phyloP scores from a whole-genome alignment of 2,329 filamentous ascomycete species.

The Cercospora nicotianae region DNA sequence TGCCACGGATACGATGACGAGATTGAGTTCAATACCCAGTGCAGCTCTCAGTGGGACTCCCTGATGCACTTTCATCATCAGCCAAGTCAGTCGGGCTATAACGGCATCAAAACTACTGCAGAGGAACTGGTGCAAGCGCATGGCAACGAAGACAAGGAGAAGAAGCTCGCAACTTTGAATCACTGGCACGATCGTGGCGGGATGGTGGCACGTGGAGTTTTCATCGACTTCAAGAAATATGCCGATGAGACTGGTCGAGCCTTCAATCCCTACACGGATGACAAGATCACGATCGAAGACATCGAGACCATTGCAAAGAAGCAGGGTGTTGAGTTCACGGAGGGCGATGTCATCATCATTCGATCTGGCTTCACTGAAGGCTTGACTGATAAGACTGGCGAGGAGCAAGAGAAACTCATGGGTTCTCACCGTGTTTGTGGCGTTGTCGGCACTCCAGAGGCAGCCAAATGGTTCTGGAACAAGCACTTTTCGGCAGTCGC shows the following conservation, averaged over 20 bases:
- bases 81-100: constrained; percentile 51
- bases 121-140: constrained; percentile 33
- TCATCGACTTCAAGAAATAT: constrained; percentile 61
- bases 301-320: constrained; percentile 49
- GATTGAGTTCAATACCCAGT: constrained; percentile 50
- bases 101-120: constrained; percentile 45
- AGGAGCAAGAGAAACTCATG: constrained; percentile 43
- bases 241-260: constrained; percentile 56
- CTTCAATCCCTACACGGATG: constrained; percentile 55
- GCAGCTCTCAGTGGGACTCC: constrained; percentile 50
- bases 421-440: constrained; percentile 43
- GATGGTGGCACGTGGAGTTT: constrained; percentile 56
- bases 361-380: constrained; percentile 54
- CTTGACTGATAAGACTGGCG: constrained; percentile 43
- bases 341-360: constrained; percentile 60
- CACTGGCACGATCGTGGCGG: constrained; percentile 56
- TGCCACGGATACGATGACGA: constrained; percentile 48
- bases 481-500: constrained; percentile 57
- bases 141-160: constrained; percentile 32
- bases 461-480: constrained; percentile 60
- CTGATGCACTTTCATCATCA: constrained; percentile 46
- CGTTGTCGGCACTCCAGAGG: constrained; percentile 51
- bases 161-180: constrained; percentile 36
- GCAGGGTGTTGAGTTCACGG: constrained; percentile 47
- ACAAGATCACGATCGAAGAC: constrained; percentile 46